These are phyloP conservation scores for Quercus gilva DNA, from an alignment of 306 rosid genomes.

Conservation along the genomic window DNA sequence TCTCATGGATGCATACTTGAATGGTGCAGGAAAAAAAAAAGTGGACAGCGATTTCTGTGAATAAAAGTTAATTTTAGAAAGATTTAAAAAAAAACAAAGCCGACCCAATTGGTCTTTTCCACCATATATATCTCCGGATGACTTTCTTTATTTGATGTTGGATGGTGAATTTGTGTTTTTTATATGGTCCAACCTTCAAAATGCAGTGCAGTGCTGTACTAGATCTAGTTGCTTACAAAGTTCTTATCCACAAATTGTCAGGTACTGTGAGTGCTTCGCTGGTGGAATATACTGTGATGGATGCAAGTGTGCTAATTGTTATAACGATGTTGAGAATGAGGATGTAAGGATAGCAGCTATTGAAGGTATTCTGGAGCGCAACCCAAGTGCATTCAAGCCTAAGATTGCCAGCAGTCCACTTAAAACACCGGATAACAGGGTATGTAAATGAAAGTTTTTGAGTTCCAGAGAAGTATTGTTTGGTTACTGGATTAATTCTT, in stretches of 20 bases:
- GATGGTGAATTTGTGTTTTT: neutral
- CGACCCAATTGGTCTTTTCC: no score
- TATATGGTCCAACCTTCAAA: neutral
- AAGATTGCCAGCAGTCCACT: conserved; percentile 97
- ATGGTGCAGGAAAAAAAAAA: neutral
- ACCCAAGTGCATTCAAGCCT: conserved; percentile 96
- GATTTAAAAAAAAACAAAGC: neutral
- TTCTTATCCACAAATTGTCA: conserved; percentile 33
- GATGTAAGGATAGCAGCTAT: conserved; percentile 90
- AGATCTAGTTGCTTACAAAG: neutral
- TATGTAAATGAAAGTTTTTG: conserved; percentile 31
- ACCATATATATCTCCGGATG: no score
- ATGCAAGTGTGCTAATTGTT: conserved; percentile 94
- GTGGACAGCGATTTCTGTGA: neutral
- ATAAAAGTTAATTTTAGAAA: neutral
- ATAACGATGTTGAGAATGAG: conserved; percentile 89
- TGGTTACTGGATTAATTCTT: conserved; percentile 19
- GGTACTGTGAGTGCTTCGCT: conserved; percentile 99
- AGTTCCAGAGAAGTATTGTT: conserved; percentile 1
- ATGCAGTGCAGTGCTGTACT: neutral
- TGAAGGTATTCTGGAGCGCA: conserved; percentile 94
- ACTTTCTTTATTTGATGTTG: neutral
- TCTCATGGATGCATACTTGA: neutral
- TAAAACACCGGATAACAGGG: conserved; percentile 67
- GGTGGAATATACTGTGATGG: conserved; percentile 98